Base-by-base conservation (phyloP, 805 yeast genomes). In the Spathaspora hagerdaliae region DNA sequence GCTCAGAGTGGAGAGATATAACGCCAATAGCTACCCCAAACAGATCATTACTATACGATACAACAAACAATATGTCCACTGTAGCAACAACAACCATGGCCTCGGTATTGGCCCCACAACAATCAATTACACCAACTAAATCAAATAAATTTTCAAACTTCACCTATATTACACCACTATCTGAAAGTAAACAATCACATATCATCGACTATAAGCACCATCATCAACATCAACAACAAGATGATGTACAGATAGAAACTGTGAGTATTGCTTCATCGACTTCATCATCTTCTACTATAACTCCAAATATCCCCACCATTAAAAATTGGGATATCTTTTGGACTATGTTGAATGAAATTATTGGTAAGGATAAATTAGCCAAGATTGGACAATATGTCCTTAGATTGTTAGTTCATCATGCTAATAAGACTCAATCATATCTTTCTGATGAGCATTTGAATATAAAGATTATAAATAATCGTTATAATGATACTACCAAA, bases 341-440 rank as follows among this genome's bases (percentile, higher is more conserved):
- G 63, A 68, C 71, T 31, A 62, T 83, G 59, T 58, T 83, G 43
- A 77, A 77, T 42, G 74, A 75, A 39, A 58, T 85, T 27, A 74
- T 79, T 2, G 92, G 92, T 41, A 85, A 85, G 58, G 94, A 85
- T 56, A 83, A 83, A 56, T 48, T 83, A 49, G 85, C 87, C 24
- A 85, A 85, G 52, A 67, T 81, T 8, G 67, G 80, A 26, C 84
- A 82, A 55, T 83, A 83, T 57, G 59, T 76, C 0, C 58, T 85
- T 36, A 76, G 85, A 46, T 57, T 85, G 14, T 55, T 83, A 35
- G 64, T 75, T 19, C 59, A 69, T 41, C 77, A 79, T 53, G 67
- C 82, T 14, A 54, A 67, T n/a, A 64, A 67, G 27, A 57, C 76
- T 1, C 64, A 67, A 50, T 45, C 50, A 11, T 62, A 57, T 44